phyloP scores from a whole-genome alignment of 2,329 filamentous ascomycete genomes.

The Pleoardoris graminearum region DNA sequence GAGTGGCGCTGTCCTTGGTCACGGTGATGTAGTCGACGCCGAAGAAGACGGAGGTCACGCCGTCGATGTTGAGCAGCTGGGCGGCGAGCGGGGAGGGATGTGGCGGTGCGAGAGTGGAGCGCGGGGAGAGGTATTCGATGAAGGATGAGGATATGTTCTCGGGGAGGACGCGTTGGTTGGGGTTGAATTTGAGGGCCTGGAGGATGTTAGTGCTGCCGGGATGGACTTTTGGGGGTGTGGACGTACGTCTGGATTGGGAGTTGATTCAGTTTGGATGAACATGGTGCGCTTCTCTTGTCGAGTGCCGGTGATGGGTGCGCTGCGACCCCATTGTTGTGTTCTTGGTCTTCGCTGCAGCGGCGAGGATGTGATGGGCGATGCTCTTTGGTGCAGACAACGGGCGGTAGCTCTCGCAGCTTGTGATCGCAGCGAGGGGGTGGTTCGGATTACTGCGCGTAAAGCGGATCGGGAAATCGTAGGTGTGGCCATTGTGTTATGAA shows the following conservation, averaged over 20 bases:
- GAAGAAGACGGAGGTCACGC: constrained; percentile 93
- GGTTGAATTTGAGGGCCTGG: constrained; percentile 85
- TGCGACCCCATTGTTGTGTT: constrained; percentile 29
- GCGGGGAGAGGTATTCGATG: constrained; percentile 88
- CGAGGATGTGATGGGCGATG: constrained; percentile 39
- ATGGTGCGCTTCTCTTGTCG: constrained; percentile 65
- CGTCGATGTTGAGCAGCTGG: constrained; percentile 89
- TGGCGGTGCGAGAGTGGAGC: constrained; percentile 83
- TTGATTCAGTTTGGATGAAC: constrained; percentile 96
- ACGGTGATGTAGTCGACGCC: constrained; percentile 96
- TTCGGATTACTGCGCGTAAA: constrained; percentile 33
- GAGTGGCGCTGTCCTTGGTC: constrained; percentile 82
- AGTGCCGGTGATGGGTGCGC: constrained; percentile 13
- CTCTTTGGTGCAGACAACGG: constrained; percentile 42
- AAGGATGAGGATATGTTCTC: constrained; percentile 72
- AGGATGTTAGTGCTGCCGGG: background rate
- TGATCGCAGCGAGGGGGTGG: constrained; percentile 26
- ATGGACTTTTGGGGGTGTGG: background rate
- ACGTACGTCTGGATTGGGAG: constrained; percentile 84
- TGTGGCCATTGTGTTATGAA: constrained; percentile 30
- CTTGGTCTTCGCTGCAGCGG: constrained; percentile 36
- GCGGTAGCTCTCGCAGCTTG: constrained; percentile 32
- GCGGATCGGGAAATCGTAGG: constrained; percentile 32
- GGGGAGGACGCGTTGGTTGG: constrained; percentile 84
- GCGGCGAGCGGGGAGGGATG: constrained; percentile 90